phyloP scores from a whole-genome alignment of 2,329 filamentous ascomycete genomes.

The Cryphonectria radicalis region DNA sequence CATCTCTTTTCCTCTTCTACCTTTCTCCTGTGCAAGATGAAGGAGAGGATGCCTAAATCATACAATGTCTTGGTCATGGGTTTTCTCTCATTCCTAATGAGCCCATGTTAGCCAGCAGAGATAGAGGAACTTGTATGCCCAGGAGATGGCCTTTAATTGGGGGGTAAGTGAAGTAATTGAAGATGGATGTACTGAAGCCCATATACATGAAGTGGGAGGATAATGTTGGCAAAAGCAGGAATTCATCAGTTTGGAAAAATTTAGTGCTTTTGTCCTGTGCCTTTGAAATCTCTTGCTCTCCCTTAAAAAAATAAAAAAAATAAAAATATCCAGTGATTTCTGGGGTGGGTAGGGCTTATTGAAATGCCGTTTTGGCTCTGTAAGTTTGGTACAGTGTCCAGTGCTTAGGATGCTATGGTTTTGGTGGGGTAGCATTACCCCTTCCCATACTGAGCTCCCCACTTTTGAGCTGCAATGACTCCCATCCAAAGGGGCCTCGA shows the following conservation, averaged over 20 bases:
- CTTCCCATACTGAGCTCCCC: slow-evolving; percentile 8
- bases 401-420: background rate
- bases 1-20: background rate
- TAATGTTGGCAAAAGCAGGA: background rate
- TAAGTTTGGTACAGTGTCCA: background rate
- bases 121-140: background rate
- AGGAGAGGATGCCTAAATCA: background rate
- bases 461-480: slow-evolving; percentile 13
- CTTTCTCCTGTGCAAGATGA: background rate
- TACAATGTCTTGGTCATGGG: background rate
- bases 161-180: background rate
- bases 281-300: background rate
- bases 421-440: slow-evolving; percentile 3
- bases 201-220: background rate
- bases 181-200: background rate
- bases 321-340: background rate
- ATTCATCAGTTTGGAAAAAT: background rate
- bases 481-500: background rate
- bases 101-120: background rate
- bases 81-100: background rate
- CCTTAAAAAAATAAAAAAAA: background rate
- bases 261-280: background rate
- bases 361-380: background rate
- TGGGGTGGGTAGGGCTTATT: background rate
- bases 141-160: background rate